A percentile compares a stretch with the other conserved stretches of the same genome.
Conservation (phyloP, 208 protist species). For the Ichthyophonus hoferi region DNA sequence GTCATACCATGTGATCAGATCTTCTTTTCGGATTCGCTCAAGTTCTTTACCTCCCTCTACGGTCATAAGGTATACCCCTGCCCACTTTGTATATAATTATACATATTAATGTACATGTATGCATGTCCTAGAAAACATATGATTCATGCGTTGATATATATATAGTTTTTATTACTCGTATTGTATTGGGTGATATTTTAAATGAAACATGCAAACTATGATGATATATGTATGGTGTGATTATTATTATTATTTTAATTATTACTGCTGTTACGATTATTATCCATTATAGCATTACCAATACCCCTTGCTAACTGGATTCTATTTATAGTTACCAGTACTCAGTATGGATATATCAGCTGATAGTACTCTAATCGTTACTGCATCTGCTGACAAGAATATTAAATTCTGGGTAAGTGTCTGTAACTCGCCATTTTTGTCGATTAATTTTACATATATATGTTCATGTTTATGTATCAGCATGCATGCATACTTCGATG, state of each 20-base stretch:
- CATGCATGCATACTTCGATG: too few relatives aligned
- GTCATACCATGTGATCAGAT: conserved; percentile 57
- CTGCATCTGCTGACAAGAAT: conserved; percentile 96
- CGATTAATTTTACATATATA: too few relatives aligned
- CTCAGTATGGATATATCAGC: conserved; percentile 79
- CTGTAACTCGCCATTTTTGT: conserved; percentile 68
- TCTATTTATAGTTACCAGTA: conserved; percentile 75
- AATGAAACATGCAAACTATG: neutral
- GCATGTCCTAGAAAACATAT: neutral
- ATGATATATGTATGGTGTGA: conserved; percentile 15
- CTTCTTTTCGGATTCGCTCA: conserved; percentile 90
- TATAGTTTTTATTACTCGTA: neutral
- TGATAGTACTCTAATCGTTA: conserved; percentile 78
- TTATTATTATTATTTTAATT: too few relatives aligned
- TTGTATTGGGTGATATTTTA: neutral
- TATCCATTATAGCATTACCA: too few relatives aligned
- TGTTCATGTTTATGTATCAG: too few relatives aligned
- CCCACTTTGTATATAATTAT: neutral
- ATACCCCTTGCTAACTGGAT: too few relatives aligned
- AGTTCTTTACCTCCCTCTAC: conserved; percentile 95
- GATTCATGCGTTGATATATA: neutral
- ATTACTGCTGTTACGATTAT: too few relatives aligned
- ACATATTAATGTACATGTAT: neutral
- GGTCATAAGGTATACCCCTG: conserved; percentile 79
- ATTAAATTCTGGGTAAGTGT: conserved; percentile 96